Evolutionary conservation across 208 protist genomes (phyloP), one percentile per base, ranked within the genome.

Genomic region (Tritrichomonas musculus): DNA sequence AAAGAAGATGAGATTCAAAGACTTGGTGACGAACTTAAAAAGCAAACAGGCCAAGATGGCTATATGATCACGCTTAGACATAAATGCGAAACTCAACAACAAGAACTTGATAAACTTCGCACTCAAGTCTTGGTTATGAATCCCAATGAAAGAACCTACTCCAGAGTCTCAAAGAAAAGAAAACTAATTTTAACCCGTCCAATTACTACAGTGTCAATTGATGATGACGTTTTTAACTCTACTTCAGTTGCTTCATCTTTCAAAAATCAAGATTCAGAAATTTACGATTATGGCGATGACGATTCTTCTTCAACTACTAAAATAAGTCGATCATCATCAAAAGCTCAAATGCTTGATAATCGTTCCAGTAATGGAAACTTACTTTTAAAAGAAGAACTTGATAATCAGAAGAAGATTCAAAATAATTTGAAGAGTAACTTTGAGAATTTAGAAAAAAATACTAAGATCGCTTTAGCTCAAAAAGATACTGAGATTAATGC

Each of bases 31-130:
- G 41, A 57, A 20, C 17, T 88, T 13, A 11, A 88, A 88, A 53
- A 30, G 44, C n/a, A 88, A 57, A 88, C 77, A 88, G 77, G 77
- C 4, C 33, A 49, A 88, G 44, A 88, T 57, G 77, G 77, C 20
- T 88, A 88, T 33, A 39, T 88, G n/a, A 39, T 88, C 5, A 57
- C 77, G 33, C 47, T 88, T 57, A 25, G 77, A 17, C 77, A 88
- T 50, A 88, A 88, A 49, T 88, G 25, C 30, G 77, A 44, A 57
- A 25, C 53, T 39, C 77, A 88, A 60, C 27, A 88, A 57, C 47
- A 53, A 27, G 77, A 88, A 60, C 20, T 88, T 20, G 77, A 88
- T 30, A 88, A 88, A 36, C 41, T 88, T 2, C 25, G 77, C 33
- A 36, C 77, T 39, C 77, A 88, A 50, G 8, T 88, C 17, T 5